Percentiles rank a stretch among this genome's conserved stretches.
Conservation (phyloP, 1,284 basidiomycete genomes). For the Moesziomyces aphidis region DNA sequence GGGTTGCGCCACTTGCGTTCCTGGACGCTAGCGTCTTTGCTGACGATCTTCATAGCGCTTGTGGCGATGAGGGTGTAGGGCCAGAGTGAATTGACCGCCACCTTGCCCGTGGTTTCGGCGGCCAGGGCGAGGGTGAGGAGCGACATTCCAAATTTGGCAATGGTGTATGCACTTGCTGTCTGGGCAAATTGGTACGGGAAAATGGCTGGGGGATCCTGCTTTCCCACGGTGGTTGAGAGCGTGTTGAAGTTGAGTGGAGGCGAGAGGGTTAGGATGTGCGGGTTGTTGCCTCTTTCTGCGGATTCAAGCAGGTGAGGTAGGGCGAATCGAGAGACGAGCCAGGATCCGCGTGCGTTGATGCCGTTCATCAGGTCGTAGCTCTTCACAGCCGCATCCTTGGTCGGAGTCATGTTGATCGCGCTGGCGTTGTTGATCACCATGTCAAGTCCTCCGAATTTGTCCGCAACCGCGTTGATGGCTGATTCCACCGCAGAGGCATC, state of each 20-base stretch:
- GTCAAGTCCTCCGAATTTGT: slow-evolving; percentile 62
- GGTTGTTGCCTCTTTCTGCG: slow-evolving; percentile 42
- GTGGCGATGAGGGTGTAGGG: slow-evolving; percentile 61
- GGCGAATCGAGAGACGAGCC: slow-evolving; percentile 59
- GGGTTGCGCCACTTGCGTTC: slow-evolving; percentile 55
- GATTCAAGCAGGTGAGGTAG: slow-evolving; percentile 61
- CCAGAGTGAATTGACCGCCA: slow-evolving; percentile 62
- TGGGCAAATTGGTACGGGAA: slow-evolving; percentile 44
- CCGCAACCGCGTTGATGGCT: slow-evolving; percentile 47
- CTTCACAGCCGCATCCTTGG: slow-evolving; percentile 51
- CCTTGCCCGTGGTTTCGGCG: slow-evolving; percentile 54
- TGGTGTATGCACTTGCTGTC: slow-evolving; percentile 54
- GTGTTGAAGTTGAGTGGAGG: slow-evolving; percentile 58
- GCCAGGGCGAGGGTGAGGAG: slow-evolving; percentile 59
- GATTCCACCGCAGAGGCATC: slow-evolving; percentile 53
- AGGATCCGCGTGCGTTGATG: slow-evolving; percentile 65
- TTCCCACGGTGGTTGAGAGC: slow-evolving; percentile 45
- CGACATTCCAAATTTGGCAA: slow-evolving; percentile 66
- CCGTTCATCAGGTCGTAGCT: slow-evolving; percentile 47
- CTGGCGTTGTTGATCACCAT: slow-evolving; percentile 66
- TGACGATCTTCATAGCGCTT: slow-evolving; percentile 60
- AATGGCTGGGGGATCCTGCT: slow-evolving; percentile 16
- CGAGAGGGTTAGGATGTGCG: slow-evolving; percentile 65
- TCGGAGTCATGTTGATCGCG: slow-evolving; percentile 63
- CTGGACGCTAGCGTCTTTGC: slow-evolving; percentile 43